Conservation (phyloP, 1,139 yeast species). For the Candida tetrigidarum region DNA sequence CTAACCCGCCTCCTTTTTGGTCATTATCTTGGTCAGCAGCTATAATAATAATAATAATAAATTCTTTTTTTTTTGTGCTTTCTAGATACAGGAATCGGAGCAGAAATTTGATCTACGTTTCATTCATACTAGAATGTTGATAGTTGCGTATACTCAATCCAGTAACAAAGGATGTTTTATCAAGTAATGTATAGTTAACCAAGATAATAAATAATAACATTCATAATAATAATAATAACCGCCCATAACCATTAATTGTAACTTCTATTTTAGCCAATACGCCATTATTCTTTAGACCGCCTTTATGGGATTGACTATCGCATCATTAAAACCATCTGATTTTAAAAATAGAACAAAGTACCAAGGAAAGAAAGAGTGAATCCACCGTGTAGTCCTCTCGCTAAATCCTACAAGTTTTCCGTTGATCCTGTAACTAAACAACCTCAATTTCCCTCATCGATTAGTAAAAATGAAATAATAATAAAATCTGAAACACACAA, state of each 20-base stretch:
- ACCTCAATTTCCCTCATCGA: background rate
- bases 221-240: background rate
- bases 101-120: constrained; percentile 2
- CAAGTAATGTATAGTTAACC: constrained; percentile 1
- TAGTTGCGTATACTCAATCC: constrained; percentile 1
- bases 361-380: background rate
- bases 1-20: background rate
- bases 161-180: constrained; percentile 4
- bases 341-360: background rate
- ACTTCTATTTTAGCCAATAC: background rate
- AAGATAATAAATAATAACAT: background rate
- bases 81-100: too few relatives aligned
- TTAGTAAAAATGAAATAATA: background rate
- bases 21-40: too few relatives aligned
- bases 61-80: too few relatives aligned
- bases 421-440: too few relatives aligned
- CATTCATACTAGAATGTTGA: constrained; percentile 5
- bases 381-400: too few relatives aligned
- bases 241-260: background rate
- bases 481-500: background rate
- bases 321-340: background rate
- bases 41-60: too few relatives aligned
- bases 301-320: background rate
- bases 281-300: background rate
- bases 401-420: too few relatives aligned